phyloP scores from a whole-genome alignment of 2,329 filamentous ascomycete genomes.

The Colletotrichum sp. region DNA sequence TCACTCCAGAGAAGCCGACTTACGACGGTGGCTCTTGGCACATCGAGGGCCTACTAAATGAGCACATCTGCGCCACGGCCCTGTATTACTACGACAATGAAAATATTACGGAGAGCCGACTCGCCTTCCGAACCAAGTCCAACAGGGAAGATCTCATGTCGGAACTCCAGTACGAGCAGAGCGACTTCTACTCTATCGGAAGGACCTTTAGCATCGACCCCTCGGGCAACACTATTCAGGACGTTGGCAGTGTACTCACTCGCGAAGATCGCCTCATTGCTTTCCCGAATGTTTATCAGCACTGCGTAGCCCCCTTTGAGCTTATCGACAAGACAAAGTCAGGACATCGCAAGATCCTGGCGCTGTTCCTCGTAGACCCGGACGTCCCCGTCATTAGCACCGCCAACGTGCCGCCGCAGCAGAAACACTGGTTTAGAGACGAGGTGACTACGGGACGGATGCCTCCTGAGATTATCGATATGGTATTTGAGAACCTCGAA shows the following conservation, averaged over 20 bases:
- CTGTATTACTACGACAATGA: slow-evolving; percentile 66
- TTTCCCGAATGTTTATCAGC: slow-evolving; percentile 61
- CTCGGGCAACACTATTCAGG: slow-evolving; percentile 33
- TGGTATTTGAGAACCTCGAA: slow-evolving; percentile 26
- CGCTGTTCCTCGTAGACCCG: slow-evolving; percentile 67
- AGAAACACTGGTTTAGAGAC: slow-evolving; percentile 41
- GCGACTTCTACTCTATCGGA: slow-evolving; percentile 36
- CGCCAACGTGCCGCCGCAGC: slow-evolving; percentile 50
- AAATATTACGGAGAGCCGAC: slow-evolving; percentile 59
- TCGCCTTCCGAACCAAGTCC: slow-evolving; percentile 54
- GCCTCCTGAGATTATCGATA: slow-evolving; percentile 25
- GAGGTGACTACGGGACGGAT: background rate
- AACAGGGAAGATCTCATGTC: slow-evolving; percentile 30
- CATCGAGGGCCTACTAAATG: slow-evolving; percentile 61
- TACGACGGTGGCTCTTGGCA: slow-evolving; percentile 62
- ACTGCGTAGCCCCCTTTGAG: slow-evolving; percentile 55
- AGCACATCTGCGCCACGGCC: slow-evolving; percentile 67
- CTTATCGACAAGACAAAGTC: slow-evolving; percentile 55
- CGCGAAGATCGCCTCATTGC: slow-evolving; percentile 53
- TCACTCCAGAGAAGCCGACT: slow-evolving; percentile 60
- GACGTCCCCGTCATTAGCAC: slow-evolving; percentile 46
- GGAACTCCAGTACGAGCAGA: slow-evolving; percentile 33
- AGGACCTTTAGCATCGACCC: slow-evolving; percentile 38
- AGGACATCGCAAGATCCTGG: slow-evolving; percentile 65
- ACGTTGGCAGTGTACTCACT: slow-evolving; percentile 53